A percentile compares a stretch with the other conserved stretches of the same genome.
Conservation (phyloP, 192 early-diverging fungal genomes). For the Linderina pennispora region DNA sequence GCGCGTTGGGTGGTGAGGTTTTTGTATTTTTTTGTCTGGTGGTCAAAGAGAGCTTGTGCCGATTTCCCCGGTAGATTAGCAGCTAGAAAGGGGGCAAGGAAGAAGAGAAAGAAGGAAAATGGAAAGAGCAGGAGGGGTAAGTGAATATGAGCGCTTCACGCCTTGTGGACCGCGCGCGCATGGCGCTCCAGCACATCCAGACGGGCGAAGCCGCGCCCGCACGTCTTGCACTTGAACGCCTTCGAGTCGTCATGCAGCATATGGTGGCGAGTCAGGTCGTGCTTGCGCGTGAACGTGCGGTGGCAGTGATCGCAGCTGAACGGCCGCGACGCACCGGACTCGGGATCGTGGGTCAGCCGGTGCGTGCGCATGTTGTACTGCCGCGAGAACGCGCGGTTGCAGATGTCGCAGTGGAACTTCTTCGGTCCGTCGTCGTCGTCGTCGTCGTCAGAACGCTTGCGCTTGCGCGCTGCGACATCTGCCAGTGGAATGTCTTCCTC, state of each 20-base stretch:
- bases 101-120: neutral
- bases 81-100: conserved; percentile 1
- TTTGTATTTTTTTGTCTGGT: conserved; percentile 11
- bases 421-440: neutral
- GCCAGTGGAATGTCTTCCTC: conserved; percentile 1
- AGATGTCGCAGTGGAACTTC: conserved; percentile 50
- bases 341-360: conserved; percentile 61
- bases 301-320: conserved; percentile 57
- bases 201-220: conserved; percentile 49
- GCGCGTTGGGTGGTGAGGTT: neutral
- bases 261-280: conserved; percentile 72
- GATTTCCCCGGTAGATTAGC: neutral
- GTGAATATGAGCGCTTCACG: neutral
- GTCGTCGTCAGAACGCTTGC: conserved; percentile 2
- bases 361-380: conserved; percentile 85
- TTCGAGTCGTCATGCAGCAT: conserved; percentile 47
- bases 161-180: conserved; percentile 31
- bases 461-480: neutral
- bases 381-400: conserved; percentile 70
- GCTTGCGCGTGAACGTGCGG: conserved; percentile 70
- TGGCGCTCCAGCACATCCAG: conserved; percentile 51
- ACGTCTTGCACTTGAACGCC: conserved; percentile 49
- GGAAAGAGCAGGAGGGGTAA: neutral
- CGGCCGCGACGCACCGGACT: conserved; percentile 43
- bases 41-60: too few relatives aligned